Evolutionary conservation across 805 yeast species (phyloP).

Genomic region (Yamadazyma paraphyllophila): DNA sequence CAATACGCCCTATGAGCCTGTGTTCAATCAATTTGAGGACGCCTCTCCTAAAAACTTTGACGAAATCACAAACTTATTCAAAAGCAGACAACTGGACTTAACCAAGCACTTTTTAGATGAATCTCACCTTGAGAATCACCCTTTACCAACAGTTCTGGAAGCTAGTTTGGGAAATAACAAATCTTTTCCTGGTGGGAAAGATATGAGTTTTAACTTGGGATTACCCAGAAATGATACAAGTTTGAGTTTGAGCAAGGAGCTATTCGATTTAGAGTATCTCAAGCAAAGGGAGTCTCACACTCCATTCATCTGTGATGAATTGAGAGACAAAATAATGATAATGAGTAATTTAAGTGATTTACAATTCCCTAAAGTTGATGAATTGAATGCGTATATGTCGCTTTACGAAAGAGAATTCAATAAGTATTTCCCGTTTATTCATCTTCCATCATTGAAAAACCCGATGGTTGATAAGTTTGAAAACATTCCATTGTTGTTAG

Average conservation of each 20-base stretch:
- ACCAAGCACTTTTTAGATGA: constrained; percentile 34
- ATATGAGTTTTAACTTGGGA: background rate
- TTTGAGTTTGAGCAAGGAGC: constrained; percentile 4
- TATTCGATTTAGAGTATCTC: constrained; percentile 5
- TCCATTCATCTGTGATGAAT: constrained; percentile 35
- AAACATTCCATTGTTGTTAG: constrained; percentile 63
- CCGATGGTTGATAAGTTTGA: constrained; percentile 41
- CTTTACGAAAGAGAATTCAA: constrained; percentile 76
- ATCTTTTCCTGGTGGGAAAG: background rate
- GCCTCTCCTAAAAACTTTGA: constrained; percentile 19
- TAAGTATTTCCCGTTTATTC: constrained; percentile 81
- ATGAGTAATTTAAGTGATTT: constrained; percentile 52
- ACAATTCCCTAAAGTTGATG: constrained; percentile 73
- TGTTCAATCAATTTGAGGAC: constrained; percentile 29
- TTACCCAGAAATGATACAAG: background rate
- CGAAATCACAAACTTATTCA: constrained; percentile 60
- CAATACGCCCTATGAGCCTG: constrained; percentile 60
- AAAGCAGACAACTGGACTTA: constrained; percentile 64
- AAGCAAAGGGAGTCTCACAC: background rate
- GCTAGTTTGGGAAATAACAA: constrained; percentile 24
- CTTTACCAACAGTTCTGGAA: constrained; percentile 4
- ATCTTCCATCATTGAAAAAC: constrained; percentile 55
- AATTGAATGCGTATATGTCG: constrained; percentile 72
- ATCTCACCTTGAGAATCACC: background rate
- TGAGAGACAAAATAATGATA: constrained; percentile 52